phyloP scores from a whole-genome alignment of 352 stramenopile genomes.

The Saprolegnia parasitica region DNA sequence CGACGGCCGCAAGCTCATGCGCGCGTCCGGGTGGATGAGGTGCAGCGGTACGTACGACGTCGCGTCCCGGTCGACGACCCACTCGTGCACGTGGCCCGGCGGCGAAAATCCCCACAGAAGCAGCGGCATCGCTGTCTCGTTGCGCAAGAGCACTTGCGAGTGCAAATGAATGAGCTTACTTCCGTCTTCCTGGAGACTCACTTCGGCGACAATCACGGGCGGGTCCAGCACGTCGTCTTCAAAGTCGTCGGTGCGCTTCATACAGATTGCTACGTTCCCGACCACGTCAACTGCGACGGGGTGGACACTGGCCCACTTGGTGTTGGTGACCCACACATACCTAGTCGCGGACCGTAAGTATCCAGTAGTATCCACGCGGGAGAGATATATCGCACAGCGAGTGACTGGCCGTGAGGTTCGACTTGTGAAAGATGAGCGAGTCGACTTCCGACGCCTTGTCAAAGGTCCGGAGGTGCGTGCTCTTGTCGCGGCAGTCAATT shows the following conservation, averaged over 20 bases:
- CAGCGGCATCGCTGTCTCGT: conserved; percentile 78
- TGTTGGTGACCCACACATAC: conserved; percentile 39
- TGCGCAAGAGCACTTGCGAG: conserved; percentile 82
- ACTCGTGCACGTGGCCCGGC: conserved; percentile 66
- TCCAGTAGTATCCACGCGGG: conserved; percentile 36
- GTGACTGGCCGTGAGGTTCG: conserved; percentile 78
- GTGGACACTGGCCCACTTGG: conserved; percentile 82
- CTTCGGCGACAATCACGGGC: conserved; percentile 78
- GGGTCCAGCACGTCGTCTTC: conserved; percentile 50
- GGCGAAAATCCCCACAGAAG: conserved; percentile 87
- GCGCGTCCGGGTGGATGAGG: conserved; percentile 81
- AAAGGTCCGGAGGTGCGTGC: conserved; percentile 74
- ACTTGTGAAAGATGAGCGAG: conserved; percentile 39
- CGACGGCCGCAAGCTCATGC: conserved; percentile 81
- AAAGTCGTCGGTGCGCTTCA: conserved; percentile 36
- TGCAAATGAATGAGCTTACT: conserved; percentile 86
- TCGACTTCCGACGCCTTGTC: conserved; percentile 58
- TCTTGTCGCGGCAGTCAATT: conserved; percentile 52
- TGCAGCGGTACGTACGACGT: conserved; percentile 76
- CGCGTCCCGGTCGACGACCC: conserved; percentile 80
- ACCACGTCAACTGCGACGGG: conserved; percentile 85
- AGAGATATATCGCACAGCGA: conserved; percentile 79
- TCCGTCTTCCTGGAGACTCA: conserved; percentile 80
- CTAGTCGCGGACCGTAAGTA: background rate
- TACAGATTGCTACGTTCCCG: conserved; percentile 77